phyloP scores from a whole-genome alignment of 2,329 filamentous ascomycete species.

The Rutstroemia sydowiana region DNA sequence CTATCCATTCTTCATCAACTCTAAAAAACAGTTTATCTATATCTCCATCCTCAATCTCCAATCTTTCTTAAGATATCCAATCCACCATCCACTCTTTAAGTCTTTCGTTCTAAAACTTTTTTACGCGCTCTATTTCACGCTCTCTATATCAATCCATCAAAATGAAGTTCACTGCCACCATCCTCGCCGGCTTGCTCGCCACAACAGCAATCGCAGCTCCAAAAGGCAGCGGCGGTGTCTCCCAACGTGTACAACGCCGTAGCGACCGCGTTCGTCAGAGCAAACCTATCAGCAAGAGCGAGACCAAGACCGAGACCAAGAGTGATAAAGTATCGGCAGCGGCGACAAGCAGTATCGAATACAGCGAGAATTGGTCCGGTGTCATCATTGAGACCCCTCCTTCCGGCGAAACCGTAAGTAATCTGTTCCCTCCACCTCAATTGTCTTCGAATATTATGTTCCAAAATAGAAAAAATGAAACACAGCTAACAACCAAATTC shows the following conservation, averaged over 20 bases:
- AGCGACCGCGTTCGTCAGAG: not conserved
- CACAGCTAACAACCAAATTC: not conserved
- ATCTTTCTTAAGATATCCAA: too few relatives aligned
- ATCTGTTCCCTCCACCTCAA: not conserved
- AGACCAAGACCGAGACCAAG: too few relatives aligned
- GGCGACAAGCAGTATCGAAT: conserved; percentile 22
- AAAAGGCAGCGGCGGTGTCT: not conserved
- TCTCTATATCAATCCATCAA: not conserved
- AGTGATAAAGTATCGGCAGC: too few relatives aligned
- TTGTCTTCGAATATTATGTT: not conserved
- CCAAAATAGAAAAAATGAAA: not conserved
- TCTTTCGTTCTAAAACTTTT: too few relatives aligned
- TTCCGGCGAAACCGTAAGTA: conserved; percentile 17
- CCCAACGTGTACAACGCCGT: not conserved
- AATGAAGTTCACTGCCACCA: not conserved
- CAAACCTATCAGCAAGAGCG: not conserved
- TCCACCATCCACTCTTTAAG: too few relatives aligned
- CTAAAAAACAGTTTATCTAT: too few relatives aligned
- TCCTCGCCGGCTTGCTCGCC: not conserved
- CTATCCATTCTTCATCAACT: too few relatives aligned
- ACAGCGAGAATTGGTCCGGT: conserved; percentile 33
- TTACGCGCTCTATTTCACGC: too few relatives aligned
- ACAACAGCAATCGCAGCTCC: not conserved
- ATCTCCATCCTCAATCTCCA: too few relatives aligned
- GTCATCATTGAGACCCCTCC: conserved; percentile 28